These are phyloP conservation scores for Leucosporidium creatinivorum DNA, from an alignment of 768 basidiomycete species.

Conservation along the genomic window DNA sequence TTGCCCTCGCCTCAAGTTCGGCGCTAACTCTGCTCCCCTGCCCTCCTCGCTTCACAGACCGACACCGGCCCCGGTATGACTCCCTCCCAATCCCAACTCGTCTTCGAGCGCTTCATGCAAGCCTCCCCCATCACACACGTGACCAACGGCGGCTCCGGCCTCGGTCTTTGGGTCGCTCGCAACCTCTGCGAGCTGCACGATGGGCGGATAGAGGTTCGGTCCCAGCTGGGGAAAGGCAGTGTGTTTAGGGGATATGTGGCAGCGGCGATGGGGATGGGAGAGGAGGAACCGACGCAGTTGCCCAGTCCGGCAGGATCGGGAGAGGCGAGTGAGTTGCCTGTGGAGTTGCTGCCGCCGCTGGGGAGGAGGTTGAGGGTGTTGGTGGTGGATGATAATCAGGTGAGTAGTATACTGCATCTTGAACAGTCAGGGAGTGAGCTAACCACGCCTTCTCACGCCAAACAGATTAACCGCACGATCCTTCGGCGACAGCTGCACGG, in stretches of 20 bases:
- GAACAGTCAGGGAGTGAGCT: background rate
- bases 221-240: slow-evolving; percentile 36
- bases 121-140: slow-evolving; percentile 39
- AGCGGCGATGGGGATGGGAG: background rate
- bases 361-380: too few relatives aligned
- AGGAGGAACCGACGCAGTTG: background rate
- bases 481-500: slow-evolving; percentile 20
- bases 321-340: background rate
- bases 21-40: background rate
- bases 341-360: too few relatives aligned
- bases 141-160: slow-evolving; percentile 40
- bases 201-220: slow-evolving; percentile 41
- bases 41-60: background rate
- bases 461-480: slow-evolving; percentile 26
- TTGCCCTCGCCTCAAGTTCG: background rate
- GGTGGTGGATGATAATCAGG: background rate
- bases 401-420: background rate
- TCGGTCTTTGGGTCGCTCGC: slow-evolving; percentile 40
- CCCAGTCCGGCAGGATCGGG: background rate
- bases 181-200: slow-evolving; percentile 40
- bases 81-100: slow-evolving; percentile 35
- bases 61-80: slow-evolving; percentile 41
- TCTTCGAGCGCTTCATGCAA: slow-evolving; percentile 41
- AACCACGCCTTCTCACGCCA: slow-evolving; percentile 4
- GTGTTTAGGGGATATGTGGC: background rate